A percentile compares a stretch with the other conserved stretches of the same genome.
Conservation (phyloP, 2,329 filamentous ascomycete species). For the Stagonosporopsis cucurbitacearum region DNA sequence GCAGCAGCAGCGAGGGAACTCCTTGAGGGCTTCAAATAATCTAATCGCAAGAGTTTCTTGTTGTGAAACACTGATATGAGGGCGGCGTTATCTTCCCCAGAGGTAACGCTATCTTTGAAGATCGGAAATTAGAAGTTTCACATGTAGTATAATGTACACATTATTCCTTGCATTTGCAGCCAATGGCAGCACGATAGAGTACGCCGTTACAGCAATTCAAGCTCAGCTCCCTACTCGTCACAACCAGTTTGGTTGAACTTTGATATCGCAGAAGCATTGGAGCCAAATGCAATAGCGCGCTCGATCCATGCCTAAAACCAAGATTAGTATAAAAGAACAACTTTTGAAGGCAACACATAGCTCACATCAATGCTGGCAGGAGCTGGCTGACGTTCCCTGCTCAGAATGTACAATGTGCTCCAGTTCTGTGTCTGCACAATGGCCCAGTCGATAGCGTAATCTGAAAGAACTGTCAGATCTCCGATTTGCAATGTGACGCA, state of each 20-base stretch:
- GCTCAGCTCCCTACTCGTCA: background rate
- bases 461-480: slow-evolving; percentile 10
- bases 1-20: background rate
- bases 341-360: background rate
- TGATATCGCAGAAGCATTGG: slow-evolving; percentile 22
- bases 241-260: slow-evolving; percentile 32
- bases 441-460: slow-evolving; percentile 35
- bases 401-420: slow-evolving; percentile 38
- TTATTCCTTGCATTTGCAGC: no score
- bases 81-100: background rate
- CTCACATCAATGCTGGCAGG: slow-evolving; percentile 31
- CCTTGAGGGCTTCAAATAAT: background rate
- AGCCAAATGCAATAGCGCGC: slow-evolving; percentile 25
- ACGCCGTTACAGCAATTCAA: background rate
- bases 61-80: no score
- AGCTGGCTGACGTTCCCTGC: slow-evolving; percentile 30
- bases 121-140: background rate
- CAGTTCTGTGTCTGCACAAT: slow-evolving; percentile 41
- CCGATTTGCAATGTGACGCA: no score
- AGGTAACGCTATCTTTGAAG: background rate
- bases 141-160: background rate
- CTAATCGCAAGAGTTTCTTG: no score
- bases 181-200: no score
- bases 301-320: slow-evolving; percentile 23
- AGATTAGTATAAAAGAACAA: background rate